Base-by-base conservation (phyloP, 495 filamentous ascomycete species). In the Tuber brumale region DNA sequence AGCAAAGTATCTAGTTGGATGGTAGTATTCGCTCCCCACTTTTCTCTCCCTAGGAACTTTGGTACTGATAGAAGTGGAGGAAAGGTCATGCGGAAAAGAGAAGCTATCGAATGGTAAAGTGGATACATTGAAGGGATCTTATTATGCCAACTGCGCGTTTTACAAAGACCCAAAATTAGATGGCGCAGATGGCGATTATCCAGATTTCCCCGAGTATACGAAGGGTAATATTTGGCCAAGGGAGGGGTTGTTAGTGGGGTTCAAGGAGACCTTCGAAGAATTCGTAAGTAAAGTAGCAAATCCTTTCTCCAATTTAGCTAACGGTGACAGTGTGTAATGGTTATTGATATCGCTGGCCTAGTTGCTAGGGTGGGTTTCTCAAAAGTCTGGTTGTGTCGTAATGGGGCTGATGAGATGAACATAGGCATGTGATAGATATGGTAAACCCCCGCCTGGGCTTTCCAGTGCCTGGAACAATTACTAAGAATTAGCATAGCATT, bases 121-220 rank as follows among this genome's bases (percentile, higher is more conserved):
- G 79, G 95, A 99, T 81, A 97, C 92, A 8, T 88, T 92, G 18
- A 99, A 99, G 86, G 95, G 95, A 73, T 97, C 93, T 27, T 99
- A 92, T 87, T 99, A 98, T 83, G 91, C 94, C 83, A 97, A 98
- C 85, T 97, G 94, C 84, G 92, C 92, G 72, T 97, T 97, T 87
- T 95, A 95, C 83, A 89, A 94, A 71, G 88, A 92, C 77, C 86
- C 89, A 3, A 75, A 81, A 3, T 86, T 93, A 8, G 86, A 89
- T 18, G 88, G 88, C 70, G 90, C 91, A 10, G 87, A 81, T 9
- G 81, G 83, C 27, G 76, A 83, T 71, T 88, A 87, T 77, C 84
- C 85, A 0, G 77, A 83, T 37, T 86, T 91, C 42, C 84, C 89
- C 0, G 90, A 91, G 78, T 92, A 92, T 83, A 92, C 90, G 1